Conservation (phyloP, 352 stramenopile species). For the Peronosclerospora sorghi region DNA sequence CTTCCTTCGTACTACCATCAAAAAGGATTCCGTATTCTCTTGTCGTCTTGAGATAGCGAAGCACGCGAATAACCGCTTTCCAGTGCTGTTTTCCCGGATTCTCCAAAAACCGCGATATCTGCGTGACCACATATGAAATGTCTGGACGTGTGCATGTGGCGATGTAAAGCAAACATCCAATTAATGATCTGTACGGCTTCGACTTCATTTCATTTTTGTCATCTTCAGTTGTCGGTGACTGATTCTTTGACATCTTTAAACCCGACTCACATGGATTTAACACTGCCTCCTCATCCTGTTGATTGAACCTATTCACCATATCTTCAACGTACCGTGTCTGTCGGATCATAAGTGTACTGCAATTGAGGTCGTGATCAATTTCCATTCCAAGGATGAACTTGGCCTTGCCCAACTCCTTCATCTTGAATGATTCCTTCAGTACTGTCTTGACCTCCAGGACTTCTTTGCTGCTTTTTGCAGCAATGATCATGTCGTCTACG, state of each 20-base stretch:
- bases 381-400: not conserved
- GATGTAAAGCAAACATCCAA: not conserved
- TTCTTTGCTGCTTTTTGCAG: conserved; percentile 1
- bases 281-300: not conserved
- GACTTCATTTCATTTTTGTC: too few species aligned
- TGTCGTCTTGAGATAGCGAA: not conserved
- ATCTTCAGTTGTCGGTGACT: too few species aligned
- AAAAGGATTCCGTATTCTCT: too few species aligned
- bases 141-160: too few species aligned
- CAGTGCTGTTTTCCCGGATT: too few species aligned
- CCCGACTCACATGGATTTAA: too few species aligned
- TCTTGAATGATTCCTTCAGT: not conserved
- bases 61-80: too few species aligned
- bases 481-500: conserved; percentile 8
- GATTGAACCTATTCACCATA: not conserved
- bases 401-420: too few species aligned
- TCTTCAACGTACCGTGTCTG: conserved; percentile 1
- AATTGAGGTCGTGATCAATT: not conserved
- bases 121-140: too few species aligned
- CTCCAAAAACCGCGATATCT: too few species aligned
- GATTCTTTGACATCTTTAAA: too few species aligned
- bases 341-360: not conserved
- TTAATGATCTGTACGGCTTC: not conserved
- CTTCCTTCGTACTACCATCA: not conserved
- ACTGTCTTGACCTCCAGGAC: conserved; percentile 6